Base-by-base conservation (phyloP, 2,329 filamentous ascomycete genomes). In the Zopfia rhizophila region DNA sequence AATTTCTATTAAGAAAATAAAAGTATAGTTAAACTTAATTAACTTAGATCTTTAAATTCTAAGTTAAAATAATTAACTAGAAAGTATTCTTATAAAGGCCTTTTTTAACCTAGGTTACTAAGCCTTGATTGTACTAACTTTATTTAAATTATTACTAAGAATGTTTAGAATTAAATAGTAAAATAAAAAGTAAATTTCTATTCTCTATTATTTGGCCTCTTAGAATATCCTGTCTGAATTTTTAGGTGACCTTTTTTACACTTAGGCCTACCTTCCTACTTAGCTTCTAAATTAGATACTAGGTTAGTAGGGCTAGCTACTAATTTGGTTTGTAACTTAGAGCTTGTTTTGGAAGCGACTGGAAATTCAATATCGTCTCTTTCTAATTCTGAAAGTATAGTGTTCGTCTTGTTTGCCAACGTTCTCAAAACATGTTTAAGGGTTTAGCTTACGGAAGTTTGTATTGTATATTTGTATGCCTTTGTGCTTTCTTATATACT, bases 401-500 rank as follows among this genome's bases (percentile, higher is more conserved):
- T n/a, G n/a, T n/a, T n/a, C n/a, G 32, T 40, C 11, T 44, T 46
- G 7, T 31, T 40, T 29, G 28, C 19, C 41, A 40, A 46, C 43
- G 22, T 40, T 29, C 43, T 40, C 22, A 46, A 40, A 40, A 40
- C 29, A 46, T 46, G 22, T 46, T 8, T 14, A 19, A 42, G 44
- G 44, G 19, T 48, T n/a, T 41, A 48, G 19, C 37, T 48, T 48
- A 37, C 24, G 24, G 37, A 48, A 38, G 30, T 48, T 48, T 42
- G 21, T 48, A 42, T 48, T 19, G 32, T 48, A 48, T 48, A 48
- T 48, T 24, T 29, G 23, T 42, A 48, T 48, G 18, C 44, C 25
- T 3, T 48, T 13, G n/a, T 42, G 22, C 38, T 48, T 48, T 41
- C 31, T 48, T n/a, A 48, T 48, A 32, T 48, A 42, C 38, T 42